Conservation (phyloP, 306 rosid species). For the Pachyrhizus erosus region DNA sequence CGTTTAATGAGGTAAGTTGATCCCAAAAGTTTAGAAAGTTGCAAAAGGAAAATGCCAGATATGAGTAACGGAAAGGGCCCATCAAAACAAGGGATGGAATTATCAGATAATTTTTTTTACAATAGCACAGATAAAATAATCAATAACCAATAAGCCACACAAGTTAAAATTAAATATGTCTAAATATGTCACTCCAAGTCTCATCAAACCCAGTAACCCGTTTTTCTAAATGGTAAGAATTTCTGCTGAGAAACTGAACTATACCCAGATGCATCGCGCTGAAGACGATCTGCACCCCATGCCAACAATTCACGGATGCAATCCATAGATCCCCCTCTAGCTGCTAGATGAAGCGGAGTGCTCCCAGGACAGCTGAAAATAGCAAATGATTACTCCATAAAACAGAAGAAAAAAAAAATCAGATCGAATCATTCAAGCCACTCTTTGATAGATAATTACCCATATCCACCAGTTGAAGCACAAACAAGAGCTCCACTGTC, state of each 20-base stretch:
- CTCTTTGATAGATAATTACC: slow-evolving; percentile 50
- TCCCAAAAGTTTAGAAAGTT: slow-evolving; percentile 3
- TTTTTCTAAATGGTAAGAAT: neutral
- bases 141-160: neutral
- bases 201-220: neutral
- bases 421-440: slow-evolving; percentile 9
- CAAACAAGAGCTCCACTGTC: slow-evolving; percentile 87
- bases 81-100: slow-evolving; percentile 29
- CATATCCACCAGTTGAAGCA: slow-evolving; percentile 89
- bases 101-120: slow-evolving; percentile 17
- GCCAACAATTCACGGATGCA: slow-evolving; percentile 86
- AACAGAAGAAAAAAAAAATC: neutral
- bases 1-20: slow-evolving; percentile 5
- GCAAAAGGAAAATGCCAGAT: slow-evolving; percentile 22
- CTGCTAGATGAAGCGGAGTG: slow-evolving; percentile 92
- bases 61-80: neutral
- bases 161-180: neutral
- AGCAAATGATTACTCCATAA: slow-evolving; percentile 39
- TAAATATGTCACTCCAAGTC: neutral
- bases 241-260: neutral
- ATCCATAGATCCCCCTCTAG: slow-evolving; percentile 89
- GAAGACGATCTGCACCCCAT: slow-evolving; percentile 94
- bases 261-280: slow-evolving; percentile 86
- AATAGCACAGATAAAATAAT: slow-evolving; percentile 4
- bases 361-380: slow-evolving; percentile 81